Evolutionary conservation across 2,329 filamentous ascomycete species (phyloP).

Genomic region (Keithomyces neogunnii): DNA sequence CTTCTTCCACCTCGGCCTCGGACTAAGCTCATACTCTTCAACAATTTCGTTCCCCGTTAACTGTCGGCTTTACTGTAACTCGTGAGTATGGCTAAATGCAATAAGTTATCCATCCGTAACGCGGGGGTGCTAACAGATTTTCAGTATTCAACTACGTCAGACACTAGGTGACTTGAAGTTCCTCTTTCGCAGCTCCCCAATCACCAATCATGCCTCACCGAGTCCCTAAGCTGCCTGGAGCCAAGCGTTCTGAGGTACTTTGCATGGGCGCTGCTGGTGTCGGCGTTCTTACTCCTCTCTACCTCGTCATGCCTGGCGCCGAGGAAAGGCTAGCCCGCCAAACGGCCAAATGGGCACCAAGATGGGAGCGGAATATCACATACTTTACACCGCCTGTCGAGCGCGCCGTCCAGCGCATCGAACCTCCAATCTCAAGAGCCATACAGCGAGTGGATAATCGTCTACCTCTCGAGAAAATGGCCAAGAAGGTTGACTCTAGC

Average conservation of each 20-base stretch:
- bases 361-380: conserved; percentile 50
- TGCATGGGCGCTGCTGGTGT: conserved; percentile 47
- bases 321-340: conserved; percentile 45
- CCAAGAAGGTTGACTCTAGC: conserved; percentile 36
- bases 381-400: conserved; percentile 42
- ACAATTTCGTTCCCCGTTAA: too few relatives aligned
- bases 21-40: too few relatives aligned
- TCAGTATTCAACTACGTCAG: too few relatives aligned
- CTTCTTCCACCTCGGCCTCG: too few relatives aligned
- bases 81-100: too few relatives aligned
- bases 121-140: too few relatives aligned
- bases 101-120: too few relatives aligned
- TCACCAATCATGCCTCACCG: conserved; percentile 35
- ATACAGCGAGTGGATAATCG: conserved; percentile 37
- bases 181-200: neutral
- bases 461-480: conserved; percentile 42
- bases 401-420: conserved; percentile 37
- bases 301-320: conserved; percentile 47
- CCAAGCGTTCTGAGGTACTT: conserved; percentile 39
- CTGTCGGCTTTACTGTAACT: too few relatives aligned
- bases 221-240: conserved; percentile 38
- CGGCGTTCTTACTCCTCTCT: conserved; percentile 45
- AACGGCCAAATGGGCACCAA: conserved; percentile 49
- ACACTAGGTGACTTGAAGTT: neutral
- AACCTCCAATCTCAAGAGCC: conserved; percentile 37